Conservation (phyloP, 176 grass and related monocot genomes). For the Avena atlantica region DNA sequence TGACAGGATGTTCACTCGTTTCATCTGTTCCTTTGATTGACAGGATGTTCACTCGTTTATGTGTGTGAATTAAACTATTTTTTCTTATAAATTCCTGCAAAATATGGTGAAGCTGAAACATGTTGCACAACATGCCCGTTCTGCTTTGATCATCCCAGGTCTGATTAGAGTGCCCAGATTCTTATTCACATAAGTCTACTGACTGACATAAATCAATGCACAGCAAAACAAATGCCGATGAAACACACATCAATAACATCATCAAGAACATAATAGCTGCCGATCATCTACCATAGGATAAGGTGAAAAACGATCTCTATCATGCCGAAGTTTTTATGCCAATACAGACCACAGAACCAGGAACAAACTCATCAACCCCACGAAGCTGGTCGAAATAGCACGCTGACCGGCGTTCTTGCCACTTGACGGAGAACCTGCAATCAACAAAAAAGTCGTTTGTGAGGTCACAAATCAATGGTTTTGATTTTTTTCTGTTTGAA, state of each 20-base stretch:
- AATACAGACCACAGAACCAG: slow-evolving; percentile 45
- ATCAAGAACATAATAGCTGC: background rate
- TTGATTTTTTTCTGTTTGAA: background rate
- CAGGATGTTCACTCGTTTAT: too few species aligned
- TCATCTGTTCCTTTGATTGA: too few species aligned
- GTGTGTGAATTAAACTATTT: too few species aligned
- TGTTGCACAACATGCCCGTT: background rate
- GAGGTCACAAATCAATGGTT: background rate
- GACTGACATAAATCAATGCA: slow-evolving; percentile 20
- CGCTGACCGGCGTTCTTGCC: slow-evolving; percentile 25
- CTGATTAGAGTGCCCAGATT: background rate
- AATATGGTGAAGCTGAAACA: background rate
- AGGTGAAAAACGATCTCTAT: background rate
- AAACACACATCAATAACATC: background rate
- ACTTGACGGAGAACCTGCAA: slow-evolving; percentile 42
- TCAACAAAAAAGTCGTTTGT: background rate
- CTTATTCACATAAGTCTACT: background rate
- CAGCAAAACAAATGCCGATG: slow-evolving; percentile 50
- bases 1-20: too few species aligned
- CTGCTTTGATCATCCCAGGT: background rate
- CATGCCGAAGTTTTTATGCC: slow-evolving; percentile 25
- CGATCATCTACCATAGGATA: slow-evolving; percentile 37
- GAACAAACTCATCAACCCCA: slow-evolving; percentile 44
- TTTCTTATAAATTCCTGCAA: too few species aligned
- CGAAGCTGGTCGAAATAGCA: slow-evolving; percentile 12